Base-by-base conservation (phyloP, 495 filamentous ascomycete species). In the Neurospora pannonica region DNA sequence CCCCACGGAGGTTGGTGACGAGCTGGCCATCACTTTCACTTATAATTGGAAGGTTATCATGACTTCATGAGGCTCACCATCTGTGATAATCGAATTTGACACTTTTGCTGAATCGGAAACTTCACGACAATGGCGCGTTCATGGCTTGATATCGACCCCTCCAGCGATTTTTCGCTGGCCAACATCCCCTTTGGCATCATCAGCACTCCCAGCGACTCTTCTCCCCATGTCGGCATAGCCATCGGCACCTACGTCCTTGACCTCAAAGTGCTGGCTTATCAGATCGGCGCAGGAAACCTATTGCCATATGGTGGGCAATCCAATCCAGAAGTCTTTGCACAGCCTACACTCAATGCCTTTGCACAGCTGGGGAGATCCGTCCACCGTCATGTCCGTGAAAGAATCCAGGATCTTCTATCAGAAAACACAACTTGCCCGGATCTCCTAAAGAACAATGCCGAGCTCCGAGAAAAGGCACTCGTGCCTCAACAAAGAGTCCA, bases 111-210 rank as follows among this genome's bases (percentile, higher is more conserved):
- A 21, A 24, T 10, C 54, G 34, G 0, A 17, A 34, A 34, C 6
- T 19, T 36, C 15, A 71, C 28, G n/a, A 81, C 72, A 1, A 81
- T 78, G 79, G 40, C 71, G 17, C 69, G 62, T 37, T 78, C 84
- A 9, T 86, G 84, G 84, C 79, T 84, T 38, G 76, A 79, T 40
- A 76, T 83, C 71, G 73, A 76, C 43, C 76, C 82, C 34, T 74
- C 80, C 19, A 82, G 78, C 69, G 83, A 82, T 73, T 98, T 98
- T 84, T 96, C 94, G 17, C 84, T 98, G 69, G 86, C 90, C 76
- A 97, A 98, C 82, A 91, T 98, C 75, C 95, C 95, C 19, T 97
- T 98, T 81, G 95, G 95, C 75, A 94, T 97, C 81, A 92, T 97
- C 79, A 88, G 84, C 71, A 90, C 90, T 0, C 75, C 85, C 3